Conservation (phyloP, 768 basidiomycete genomes). For the Lentinula edodes region DNA sequence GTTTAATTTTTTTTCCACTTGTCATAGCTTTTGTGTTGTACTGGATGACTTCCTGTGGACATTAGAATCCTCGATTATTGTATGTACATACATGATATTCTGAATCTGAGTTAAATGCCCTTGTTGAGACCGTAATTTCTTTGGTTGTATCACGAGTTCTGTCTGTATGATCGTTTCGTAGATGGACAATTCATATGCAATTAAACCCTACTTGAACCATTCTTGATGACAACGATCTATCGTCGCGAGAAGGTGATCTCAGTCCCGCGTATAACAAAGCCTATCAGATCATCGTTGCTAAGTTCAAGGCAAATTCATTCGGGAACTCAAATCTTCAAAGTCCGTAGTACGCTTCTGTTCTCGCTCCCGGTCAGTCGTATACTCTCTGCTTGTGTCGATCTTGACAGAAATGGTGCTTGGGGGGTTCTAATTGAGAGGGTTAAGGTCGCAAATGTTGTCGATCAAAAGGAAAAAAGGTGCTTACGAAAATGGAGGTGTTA, state of each 20-base stretch:
- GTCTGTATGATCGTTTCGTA: too few species aligned
- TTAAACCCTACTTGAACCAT: not conserved
- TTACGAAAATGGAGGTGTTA: slow-evolving; percentile 2
- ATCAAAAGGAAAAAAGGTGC: not conserved
- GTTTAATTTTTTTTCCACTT: too few species aligned
- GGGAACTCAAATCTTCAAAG: not conserved
- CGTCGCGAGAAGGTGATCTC: not conserved
- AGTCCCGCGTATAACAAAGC: not conserved
- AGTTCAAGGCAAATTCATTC: not conserved
- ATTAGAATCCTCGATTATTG: too few species aligned
- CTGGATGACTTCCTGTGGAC: too few species aligned
- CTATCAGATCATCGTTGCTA: too few species aligned
- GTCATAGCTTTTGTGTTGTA: too few species aligned
- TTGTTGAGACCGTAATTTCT: too few species aligned
- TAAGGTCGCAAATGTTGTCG: not conserved
- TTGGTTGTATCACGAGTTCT: too few species aligned
- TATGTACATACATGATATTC: too few species aligned
- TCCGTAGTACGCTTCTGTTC: not conserved
- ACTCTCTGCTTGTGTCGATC: slow-evolving; percentile 8
- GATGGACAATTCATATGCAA: not conserved
- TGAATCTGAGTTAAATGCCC: too few species aligned
- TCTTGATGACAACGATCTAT: too few species aligned
- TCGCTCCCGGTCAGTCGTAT: not conserved
- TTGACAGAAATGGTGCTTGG: slow-evolving; percentile 7
- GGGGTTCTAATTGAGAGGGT: not conserved